A percentile compares a stretch with the other conserved stretches of the same genome.
These are phyloP conservation scores for Neurospora discreta DNA, from an alignment of 495 filamentous ascomycete genomes.

Conservation along the genomic window DNA sequence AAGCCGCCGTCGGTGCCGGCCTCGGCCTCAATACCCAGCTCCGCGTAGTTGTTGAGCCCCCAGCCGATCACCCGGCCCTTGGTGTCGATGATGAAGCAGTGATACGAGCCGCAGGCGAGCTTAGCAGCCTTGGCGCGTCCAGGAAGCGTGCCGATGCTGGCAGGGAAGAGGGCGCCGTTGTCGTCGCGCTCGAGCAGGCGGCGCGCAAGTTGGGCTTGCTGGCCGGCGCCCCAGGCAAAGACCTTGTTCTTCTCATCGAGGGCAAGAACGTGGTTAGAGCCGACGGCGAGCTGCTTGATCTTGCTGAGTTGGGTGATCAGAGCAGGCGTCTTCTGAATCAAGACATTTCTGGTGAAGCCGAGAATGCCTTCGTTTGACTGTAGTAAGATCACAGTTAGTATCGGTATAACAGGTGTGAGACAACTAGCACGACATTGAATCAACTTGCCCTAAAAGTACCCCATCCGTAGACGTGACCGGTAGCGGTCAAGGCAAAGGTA, in stretches of 20 bases:
- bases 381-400: slow-evolving; percentile 5
- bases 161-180: slow-evolving; percentile 49
- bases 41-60: slow-evolving; percentile 81
- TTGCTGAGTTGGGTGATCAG: slow-evolving; percentile 44
- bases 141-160: slow-evolving; percentile 53
- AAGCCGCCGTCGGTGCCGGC: slow-evolving; percentile 55
- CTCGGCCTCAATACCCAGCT: slow-evolving; percentile 56
- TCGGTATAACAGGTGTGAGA: neutral
- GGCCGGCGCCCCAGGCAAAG: slow-evolving; percentile 61
- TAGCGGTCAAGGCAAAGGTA: slow-evolving; percentile 52
- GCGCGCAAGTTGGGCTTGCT: slow-evolving; percentile 67
- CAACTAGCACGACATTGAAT: neutral
- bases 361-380: slow-evolving; percentile 51
- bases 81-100: slow-evolving; percentile 65
- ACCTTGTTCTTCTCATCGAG: slow-evolving; percentile 54
- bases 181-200: slow-evolving; percentile 51
- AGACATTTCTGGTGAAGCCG: slow-evolving; percentile 43
- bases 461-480: slow-evolving; percentile 56
- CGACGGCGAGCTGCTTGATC: slow-evolving; percentile 48
- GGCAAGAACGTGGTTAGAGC: slow-evolving; percentile 62
- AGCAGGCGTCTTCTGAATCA: slow-evolving; percentile 24
- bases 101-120: slow-evolving; percentile 55
- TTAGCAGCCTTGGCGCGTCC: slow-evolving; percentile 40
- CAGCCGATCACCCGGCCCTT: slow-evolving; percentile 66
- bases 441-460: slow-evolving; percentile 53